Percentiles rank a stretch among this genome's conserved stretches.
phyloP scores from a whole-genome alignment of 148 eudicot species.

The Suaeda aralocaspica region DNA sequence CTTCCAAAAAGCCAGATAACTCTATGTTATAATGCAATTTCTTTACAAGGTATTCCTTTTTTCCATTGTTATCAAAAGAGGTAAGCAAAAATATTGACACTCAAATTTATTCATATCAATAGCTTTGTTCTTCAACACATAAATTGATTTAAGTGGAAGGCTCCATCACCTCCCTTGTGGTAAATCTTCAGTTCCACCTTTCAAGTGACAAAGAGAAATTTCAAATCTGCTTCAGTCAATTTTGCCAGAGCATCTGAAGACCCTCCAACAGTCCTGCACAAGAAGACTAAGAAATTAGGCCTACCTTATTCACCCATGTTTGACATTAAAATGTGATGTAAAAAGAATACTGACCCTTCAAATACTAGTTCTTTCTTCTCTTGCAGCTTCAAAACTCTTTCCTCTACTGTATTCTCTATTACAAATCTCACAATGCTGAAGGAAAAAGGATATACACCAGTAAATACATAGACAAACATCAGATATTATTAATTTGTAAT shows the following conservation, averaged over 20 bases:
- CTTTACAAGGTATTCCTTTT: no score
- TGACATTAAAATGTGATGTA: neutral
- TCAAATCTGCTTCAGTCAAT: slow-evolving; percentile 83
- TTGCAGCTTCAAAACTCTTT: slow-evolving; percentile 83
- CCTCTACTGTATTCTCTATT: slow-evolving; percentile 82
- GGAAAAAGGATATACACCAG: neutral
- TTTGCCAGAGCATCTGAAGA: slow-evolving; percentile 73
- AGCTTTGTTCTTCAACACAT: no score
- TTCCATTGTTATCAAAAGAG: no score
- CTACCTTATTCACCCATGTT: neutral
- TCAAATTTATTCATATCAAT: no score
- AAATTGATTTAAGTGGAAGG: no score
- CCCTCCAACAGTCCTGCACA: slow-evolving; percentile 81
- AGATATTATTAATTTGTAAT: neutral
- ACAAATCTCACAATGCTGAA: slow-evolving; percentile 79
- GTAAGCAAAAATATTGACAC: no score
- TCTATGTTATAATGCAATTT: no score
- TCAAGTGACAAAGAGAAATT: slow-evolving; percentile 59
- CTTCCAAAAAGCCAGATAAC: no score
- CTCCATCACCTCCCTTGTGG: no score
- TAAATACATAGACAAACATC: neutral
- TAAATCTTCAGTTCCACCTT: no score
- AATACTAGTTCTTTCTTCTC: slow-evolving; percentile 91
- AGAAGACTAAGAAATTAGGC: slow-evolving; percentile 1
- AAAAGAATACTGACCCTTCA: slow-evolving; percentile 65